Evolutionary conservation across 257 asterid species (phyloP).

Genomic region (Solanum lycopersicoides): DNA sequence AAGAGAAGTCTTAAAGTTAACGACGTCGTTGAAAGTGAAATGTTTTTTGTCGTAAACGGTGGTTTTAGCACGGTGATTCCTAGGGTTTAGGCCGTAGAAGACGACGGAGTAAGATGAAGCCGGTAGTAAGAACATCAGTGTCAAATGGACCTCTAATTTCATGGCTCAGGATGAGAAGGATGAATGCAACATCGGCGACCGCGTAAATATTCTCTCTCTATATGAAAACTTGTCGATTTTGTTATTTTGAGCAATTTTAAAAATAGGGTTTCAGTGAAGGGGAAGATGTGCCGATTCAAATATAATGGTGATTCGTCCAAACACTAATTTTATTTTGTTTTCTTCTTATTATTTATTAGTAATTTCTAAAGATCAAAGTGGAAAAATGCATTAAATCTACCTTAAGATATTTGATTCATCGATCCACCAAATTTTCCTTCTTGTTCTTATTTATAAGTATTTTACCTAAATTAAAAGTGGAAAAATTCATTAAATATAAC

Average conservation of each 20-base stretch:
- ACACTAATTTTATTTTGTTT: not conserved
- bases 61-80: not conserved
- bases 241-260: not conserved
- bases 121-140: slow-evolving; percentile 65
- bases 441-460: not conserved
- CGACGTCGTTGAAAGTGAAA: not conserved
- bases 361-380: not conserved
- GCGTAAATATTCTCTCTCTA: not conserved
- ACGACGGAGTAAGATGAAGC: slow-evolving; percentile 40
- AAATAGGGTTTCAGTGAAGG: not conserved
- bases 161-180: slow-evolving; percentile 67
- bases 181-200: not conserved
- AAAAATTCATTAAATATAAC: not conserved
- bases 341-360: not conserved
- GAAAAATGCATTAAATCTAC: no score
- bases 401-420: not conserved
- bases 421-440: not conserved
- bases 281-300: not conserved
- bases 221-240: not conserved
- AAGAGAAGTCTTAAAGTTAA: not conserved
- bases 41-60: not conserved
- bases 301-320: not conserved
- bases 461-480: not conserved
- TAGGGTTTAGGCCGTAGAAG: not conserved
- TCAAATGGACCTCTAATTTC: slow-evolving; percentile 84